These are phyloP conservation scores for Chrysoporthe puriensis DNA, from an alignment of 2,329 filamentous ascomycete species.

Conservation along the genomic window DNA sequence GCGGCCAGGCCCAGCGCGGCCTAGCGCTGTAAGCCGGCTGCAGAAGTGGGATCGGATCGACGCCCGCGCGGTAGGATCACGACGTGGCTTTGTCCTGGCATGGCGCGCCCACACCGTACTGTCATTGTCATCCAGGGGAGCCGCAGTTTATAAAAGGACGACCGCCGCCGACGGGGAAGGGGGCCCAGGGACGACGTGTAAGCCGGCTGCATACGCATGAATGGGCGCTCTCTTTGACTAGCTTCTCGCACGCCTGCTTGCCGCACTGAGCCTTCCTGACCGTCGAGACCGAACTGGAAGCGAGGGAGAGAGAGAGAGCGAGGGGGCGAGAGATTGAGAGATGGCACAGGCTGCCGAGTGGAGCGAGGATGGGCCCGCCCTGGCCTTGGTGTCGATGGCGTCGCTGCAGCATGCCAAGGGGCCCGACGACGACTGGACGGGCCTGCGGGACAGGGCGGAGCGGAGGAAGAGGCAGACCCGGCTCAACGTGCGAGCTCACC, in stretches of 20 bases:
- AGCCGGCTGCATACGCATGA: background rate
- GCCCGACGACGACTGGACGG: slow-evolving; percentile 42
- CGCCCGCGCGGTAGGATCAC: background rate
- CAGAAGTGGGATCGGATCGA: background rate
- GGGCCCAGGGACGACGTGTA: background rate
- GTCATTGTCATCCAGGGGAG: too few relatives aligned
- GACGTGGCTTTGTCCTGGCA: background rate
- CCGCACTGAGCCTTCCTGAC: too few relatives aligned
- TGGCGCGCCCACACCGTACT: too few relatives aligned
- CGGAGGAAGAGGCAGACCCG: slow-evolving; percentile 41
- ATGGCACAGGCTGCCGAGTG: background rate
- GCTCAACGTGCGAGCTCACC: slow-evolving; percentile 41
- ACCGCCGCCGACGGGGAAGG: too few relatives aligned
- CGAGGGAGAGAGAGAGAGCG: background rate
- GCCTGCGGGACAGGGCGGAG: slow-evolving; percentile 36
- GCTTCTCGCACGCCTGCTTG: too few relatives aligned
- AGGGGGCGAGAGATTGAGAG: background rate
- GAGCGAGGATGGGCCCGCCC: too few relatives aligned
- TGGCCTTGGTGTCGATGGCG: slow-evolving; percentile 1
- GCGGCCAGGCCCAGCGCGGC: slow-evolving; percentile 7
- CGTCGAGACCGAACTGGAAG: background rate
- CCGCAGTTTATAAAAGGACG: too few relatives aligned
- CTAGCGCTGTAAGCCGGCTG: slow-evolving; percentile 25
- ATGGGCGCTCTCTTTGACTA: too few relatives aligned
- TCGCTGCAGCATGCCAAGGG: slow-evolving; percentile 19